Base-by-base conservation (phyloP, 129 eudicot genomes). In the Arctium minus region DNA sequence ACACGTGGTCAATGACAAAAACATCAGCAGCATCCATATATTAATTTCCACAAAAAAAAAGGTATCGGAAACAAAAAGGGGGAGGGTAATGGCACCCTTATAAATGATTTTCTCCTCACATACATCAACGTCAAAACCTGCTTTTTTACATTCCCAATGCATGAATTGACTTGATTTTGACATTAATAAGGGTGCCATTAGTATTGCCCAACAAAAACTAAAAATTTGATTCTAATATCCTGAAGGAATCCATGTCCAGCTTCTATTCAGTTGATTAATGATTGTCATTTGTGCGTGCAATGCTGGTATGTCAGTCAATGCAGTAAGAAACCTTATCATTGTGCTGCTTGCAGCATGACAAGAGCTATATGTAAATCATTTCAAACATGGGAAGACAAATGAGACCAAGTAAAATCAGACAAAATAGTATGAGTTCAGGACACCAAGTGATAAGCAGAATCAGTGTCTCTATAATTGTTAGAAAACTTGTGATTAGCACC, bases 1-100 rank as follows among this genome's bases (percentile, higher is more conserved):
- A 93, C 93, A 86, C 97, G 76, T 15, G 1, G 50, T 69, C 67
- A 81, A 72, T 74, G 40, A 75, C n/a, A 39, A 36, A 76, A 74
- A 78, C 69, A 76, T 64, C 81, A 50, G 65, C 13, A 67, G 5
- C 27, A 22, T 22, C 33, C 71, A 77, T 2, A 29, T 46, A 42
- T 42, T 74, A 29, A 67, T 67, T 35, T 67, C 71, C 71, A 65
- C 71, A 69, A 15, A 32, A 38, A n/a, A n/a, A 44, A 48, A 68
- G 11, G 46, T 68, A 33, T 75, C 12, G 8, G 36, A 39, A 68
- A 46, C 27, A 22, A 22, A 22, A 22, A 22, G 27, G 27, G 27
- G 27, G 27, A 22, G 27, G 27, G 27, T 22, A 22, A 22, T 22
- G 27, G 27, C 27, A 22, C 27, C 27, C 27, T 22, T 22, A 22